phyloP scores from a whole-genome alignment of 305 asterid species.

The Vinca major region DNA sequence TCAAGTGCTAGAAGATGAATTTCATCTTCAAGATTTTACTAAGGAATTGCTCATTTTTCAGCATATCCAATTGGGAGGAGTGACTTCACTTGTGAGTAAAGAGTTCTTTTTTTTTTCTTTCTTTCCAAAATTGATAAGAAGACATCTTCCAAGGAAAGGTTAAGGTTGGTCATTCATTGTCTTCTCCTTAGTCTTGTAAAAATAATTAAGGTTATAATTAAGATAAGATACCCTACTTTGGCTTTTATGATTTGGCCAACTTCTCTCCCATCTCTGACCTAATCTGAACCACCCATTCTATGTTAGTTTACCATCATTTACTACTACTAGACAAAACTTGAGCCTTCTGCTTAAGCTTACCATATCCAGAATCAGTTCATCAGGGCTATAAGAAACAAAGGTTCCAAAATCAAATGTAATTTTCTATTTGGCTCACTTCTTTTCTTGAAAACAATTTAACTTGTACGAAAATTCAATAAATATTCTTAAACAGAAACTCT shows the following conservation, averaged over 20 bases:
- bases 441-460: too few relatives aligned
- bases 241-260: conserved; percentile 22
- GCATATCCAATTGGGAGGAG: conserved; percentile 17
- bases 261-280: conserved; percentile 7
- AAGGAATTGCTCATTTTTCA: conserved; percentile 5
- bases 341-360: background rate
- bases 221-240: conserved; percentile 22
- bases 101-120: background rate
- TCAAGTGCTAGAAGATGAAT: background rate
- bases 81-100: conserved; percentile 25
- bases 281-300: conserved; percentile 5
- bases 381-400: too few relatives aligned
- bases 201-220: conserved; percentile 4
- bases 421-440: too few relatives aligned
- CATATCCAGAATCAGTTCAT: background rate
- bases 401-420: too few relatives aligned
- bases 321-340: background rate
- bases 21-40: conserved; percentile 3
- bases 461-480: too few relatives aligned
- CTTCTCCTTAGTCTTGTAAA: conserved; percentile 12
- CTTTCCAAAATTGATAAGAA: conserved; percentile 18
- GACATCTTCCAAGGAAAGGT: conserved; percentile 23
- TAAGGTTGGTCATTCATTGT: conserved; percentile 17
- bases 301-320: conserved; percentile 5
- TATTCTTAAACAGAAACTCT: too few relatives aligned